A percentile compares a stretch with the other conserved stretches of the same genome.
These are phyloP conservation scores for Sphaerulina populicola DNA, from an alignment of 2,329 filamentous ascomycete species.

Conservation along the genomic window DNA sequence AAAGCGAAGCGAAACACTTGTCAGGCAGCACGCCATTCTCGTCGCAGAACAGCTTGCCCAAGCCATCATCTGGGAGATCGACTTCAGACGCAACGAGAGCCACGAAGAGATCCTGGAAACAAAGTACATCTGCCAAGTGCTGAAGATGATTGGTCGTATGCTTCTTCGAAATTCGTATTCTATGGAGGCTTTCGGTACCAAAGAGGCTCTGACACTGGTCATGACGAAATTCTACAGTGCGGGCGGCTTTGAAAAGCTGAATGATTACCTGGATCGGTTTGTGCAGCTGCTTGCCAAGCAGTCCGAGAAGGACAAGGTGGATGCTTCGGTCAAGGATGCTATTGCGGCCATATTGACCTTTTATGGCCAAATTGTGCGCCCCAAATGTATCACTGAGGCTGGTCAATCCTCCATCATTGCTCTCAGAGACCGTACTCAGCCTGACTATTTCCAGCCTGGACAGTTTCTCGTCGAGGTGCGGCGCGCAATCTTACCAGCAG, in stretches of 20 bases:
- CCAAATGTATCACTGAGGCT: conserved; percentile 74
- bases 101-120: conserved; percentile 20
- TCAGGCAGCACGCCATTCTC: conserved; percentile 52
- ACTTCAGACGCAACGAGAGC: conserved; percentile 19
- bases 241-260: conserved; percentile 66
- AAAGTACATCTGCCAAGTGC: conserved; percentile 22
- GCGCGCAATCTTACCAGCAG: conserved; percentile 65
- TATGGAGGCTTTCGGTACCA: conserved; percentile 23
- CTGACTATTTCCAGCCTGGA: conserved; percentile 56
- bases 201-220: conserved; percentile 55
- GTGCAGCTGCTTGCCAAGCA: conserved; percentile 31
- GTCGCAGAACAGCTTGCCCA: conserved; percentile 63
- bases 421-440: conserved; percentile 37
- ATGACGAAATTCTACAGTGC: conserved; percentile 79
- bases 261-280: conserved; percentile 37
- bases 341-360: conserved; percentile 80
- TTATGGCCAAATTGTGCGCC: conserved; percentile 65
- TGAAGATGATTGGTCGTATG: conserved; percentile 22
- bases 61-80: conserved; percentile 36
- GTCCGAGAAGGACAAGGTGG: conserved; percentile 32
- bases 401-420: conserved; percentile 52
- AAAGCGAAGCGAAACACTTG: conserved; percentile 59
- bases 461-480: conserved; percentile 85
- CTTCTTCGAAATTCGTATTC: conserved; percentile 23
- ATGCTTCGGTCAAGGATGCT: conserved; percentile 19